Base-by-base conservation (phyloP, 768 basidiomycete species). In the Cyclocybe aegerita region DNA sequence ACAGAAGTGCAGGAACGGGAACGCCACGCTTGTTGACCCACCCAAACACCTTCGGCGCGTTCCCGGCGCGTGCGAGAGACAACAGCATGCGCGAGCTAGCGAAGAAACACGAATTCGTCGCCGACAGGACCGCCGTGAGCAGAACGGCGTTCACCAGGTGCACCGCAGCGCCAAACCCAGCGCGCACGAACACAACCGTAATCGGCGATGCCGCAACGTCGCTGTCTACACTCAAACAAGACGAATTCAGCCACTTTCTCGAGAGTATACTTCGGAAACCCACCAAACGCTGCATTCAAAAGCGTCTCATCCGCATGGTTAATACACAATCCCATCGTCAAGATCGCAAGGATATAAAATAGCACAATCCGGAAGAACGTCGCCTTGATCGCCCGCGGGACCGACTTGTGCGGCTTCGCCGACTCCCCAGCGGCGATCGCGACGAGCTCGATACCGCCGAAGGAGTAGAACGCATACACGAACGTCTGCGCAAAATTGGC, bases 371-470 rank as follows among this genome's bases (percentile, higher is more conserved):
- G 76, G 69, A 83, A 73, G 67, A 87, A 86, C 0, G 85, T 86
- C 34, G 80, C 80, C 58, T 83, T 85, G 64, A 86, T 77, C 1
- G 87, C 86, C 0, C 73, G 68, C 3, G 85, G 85, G 29, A 88
- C 78, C 1, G 81, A 66, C 62, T 81, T 81, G 66, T 83, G 73
- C 1, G 86, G 86, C 56, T 75, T 76, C 40, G 74, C 75, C 5
- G 81, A 81, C 68, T 88, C 87, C 32, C 85, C 83, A 8, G 86
- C 86, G n/a, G 86, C 86, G 31, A 89, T 65, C 2, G 84, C 80
- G 37, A 88, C 85, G 8, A 90, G 75, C 57, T 87, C 86, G 30
- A 86, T 81, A 12, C 85, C 83, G 12, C 79, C 82, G 63, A 79
- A 84, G 7, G 84, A 85, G 66, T 82, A 90, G 53, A 86, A 86